Base-by-base conservation (phyloP, 768 basidiomycete species). In the Leucocoprinus birnbaumii region DNA sequence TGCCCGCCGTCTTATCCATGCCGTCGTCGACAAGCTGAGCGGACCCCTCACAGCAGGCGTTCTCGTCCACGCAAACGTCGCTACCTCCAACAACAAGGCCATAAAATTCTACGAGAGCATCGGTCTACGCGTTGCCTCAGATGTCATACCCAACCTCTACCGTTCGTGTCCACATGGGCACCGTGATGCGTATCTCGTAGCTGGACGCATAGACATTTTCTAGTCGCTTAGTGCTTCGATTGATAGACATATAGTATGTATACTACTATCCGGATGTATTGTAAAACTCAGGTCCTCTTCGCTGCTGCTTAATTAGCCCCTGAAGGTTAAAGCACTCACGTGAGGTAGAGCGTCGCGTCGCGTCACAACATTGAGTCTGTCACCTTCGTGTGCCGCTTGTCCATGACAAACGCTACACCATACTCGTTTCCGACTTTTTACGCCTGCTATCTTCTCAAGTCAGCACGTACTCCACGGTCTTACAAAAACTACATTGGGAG, bases 391-490 rank as follows among this genome's bases (percentile, higher is more conserved):
- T 53, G 21, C 9, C 19, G 16, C 18, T 34, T 2, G 26, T 16
- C 10, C 34, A 54, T 54, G 53, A 16, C 43, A 8, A 43, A 14
- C 19, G 34, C 38, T 38, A 49, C n/a, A 13, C 61, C 67, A 9
- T 82, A 82, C 59, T 63, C 65, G 2, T 80, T 84, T 58, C 87
- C 87, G 0, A 62, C 77, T 0, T 91, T 94, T 67, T 94, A 94
- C 65, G 86, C 89, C 3, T 92, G 90, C 66, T 94, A 94, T 65
- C 78, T 94, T 0, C 75, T 94, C 22, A 86, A 85, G 63, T 89
- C 88, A 0, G 66, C 83, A 2, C 77, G 81, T 24, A 80, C 77
- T 0, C 73, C 82, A 0, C 69, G 72, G 19, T 77, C 84, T 7
- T 79, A 73, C 53, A 65, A 85, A 51, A 89, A 85, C 16, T 93